phyloP scores from a whole-genome alignment of 2,329 filamentous ascomycete species.

The Botrytis medusae region DNA sequence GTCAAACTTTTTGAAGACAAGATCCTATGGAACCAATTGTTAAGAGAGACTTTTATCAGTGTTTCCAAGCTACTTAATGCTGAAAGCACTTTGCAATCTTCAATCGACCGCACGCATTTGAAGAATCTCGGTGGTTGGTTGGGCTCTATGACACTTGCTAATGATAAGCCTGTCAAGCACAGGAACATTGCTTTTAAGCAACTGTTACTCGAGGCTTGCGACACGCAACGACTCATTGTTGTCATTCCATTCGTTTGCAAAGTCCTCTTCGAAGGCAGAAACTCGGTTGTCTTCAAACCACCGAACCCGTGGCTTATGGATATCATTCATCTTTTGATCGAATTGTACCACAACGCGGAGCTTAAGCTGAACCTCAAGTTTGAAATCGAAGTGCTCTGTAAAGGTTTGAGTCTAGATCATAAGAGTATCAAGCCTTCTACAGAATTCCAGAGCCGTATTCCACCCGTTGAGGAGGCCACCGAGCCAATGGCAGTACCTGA shows the following conservation, averaged over 20 bases:
- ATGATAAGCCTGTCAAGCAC: slow-evolving; percentile 93
- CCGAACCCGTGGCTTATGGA: slow-evolving; percentile 99
- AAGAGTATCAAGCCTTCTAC: slow-evolving; percentile 86
- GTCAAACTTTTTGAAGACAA: slow-evolving; percentile 79
- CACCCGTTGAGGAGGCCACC: slow-evolving; percentile 60
- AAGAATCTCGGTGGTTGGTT: slow-evolving; percentile 96
- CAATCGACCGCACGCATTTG: slow-evolving; percentile 80
- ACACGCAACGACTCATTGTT: slow-evolving; percentile 85
- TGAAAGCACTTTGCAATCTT: slow-evolving; percentile 79
- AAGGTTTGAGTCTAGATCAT: slow-evolving; percentile 86
- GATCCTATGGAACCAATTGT: slow-evolving; percentile 80
- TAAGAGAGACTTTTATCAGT: slow-evolving; percentile 88
- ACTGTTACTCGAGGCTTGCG: slow-evolving; percentile 86
- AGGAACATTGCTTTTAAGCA: slow-evolving; percentile 98
- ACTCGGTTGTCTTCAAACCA: slow-evolving; percentile 85
- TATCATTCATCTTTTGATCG: slow-evolving; percentile 84
- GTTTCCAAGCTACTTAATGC: slow-evolving; percentile 86
- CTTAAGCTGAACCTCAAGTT: slow-evolving; percentile 97
- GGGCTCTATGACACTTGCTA: slow-evolving; percentile 85
- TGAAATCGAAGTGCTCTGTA: slow-evolving; percentile 96
- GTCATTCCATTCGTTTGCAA: slow-evolving; percentile 99
- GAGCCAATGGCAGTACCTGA: slow-evolving; percentile 56
- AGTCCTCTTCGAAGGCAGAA: slow-evolving; percentile 79
- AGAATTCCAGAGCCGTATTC: slow-evolving; percentile 75
- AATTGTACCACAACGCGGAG: slow-evolving; percentile 90